phyloP scores from a whole-genome alignment of 1,139 yeast species.

The Wickerhamomyces sp. region DNA sequence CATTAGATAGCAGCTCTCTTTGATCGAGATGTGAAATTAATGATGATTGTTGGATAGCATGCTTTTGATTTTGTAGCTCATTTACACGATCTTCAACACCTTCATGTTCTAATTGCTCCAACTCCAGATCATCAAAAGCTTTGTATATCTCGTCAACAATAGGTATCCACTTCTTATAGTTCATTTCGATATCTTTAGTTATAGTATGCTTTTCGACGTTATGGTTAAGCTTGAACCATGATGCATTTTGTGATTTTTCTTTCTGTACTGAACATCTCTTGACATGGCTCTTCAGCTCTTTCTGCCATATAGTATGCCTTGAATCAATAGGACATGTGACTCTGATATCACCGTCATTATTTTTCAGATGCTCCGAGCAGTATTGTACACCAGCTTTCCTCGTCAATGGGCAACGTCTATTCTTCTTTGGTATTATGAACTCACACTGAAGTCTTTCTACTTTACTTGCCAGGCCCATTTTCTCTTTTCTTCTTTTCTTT shows the following conservation, averaged over 20 bases:
- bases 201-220: constrained; percentile 18
- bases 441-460: constrained; percentile 38
- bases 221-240: constrained; percentile 29
- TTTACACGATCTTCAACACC: constrained; percentile 24
- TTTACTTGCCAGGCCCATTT: constrained; percentile 7
- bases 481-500: constrained; percentile 14
- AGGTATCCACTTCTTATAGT: constrained; percentile 31
- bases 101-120: constrained; percentile 19
- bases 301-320: constrained; percentile 66
- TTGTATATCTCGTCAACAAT: constrained; percentile 27
- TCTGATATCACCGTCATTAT: constrained; percentile 34
- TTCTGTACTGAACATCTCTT: constrained; percentile 48
- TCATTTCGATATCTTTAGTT: constrained; percentile 14
- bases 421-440: constrained; percentile 42
- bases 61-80: constrained; percentile 57
- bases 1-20: constrained; percentile 34
- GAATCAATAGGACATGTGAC: constrained; percentile 78
- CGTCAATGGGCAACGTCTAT: constrained; percentile 58
- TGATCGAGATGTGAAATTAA: constrained; percentile 64
- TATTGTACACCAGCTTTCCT: constrained; percentile 44
- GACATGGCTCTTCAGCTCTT: constrained; percentile 52
- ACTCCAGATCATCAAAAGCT: constrained; percentile 17
- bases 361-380: constrained; percentile 59
- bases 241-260: constrained; percentile 34
- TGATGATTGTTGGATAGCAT: constrained; percentile 79